These are phyloP conservation scores for Lanmaoa rubissima DNA, from an alignment of 768 basidiomycete species.

Conservation along the genomic window DNA sequence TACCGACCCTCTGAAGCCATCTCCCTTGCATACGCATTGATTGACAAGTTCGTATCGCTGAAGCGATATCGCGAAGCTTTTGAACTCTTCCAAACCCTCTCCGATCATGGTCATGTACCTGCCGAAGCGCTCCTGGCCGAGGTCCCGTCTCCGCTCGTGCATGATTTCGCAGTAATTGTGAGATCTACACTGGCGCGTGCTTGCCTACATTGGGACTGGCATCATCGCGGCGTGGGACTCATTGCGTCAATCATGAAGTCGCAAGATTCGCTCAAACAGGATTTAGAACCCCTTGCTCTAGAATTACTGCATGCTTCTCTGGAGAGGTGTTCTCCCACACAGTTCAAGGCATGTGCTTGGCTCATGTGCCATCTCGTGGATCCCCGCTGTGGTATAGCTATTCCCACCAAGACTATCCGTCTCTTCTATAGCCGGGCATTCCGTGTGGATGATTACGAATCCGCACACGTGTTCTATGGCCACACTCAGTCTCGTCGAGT, in stretches of 20 bases:
- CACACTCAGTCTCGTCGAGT: constrained; percentile 40
- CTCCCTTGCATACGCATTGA: constrained; percentile 40
- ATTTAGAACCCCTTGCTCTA: constrained; percentile 37
- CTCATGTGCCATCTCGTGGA: constrained; percentile 43
- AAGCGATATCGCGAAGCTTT: constrained; percentile 39
- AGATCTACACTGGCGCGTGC: constrained; percentile 49
- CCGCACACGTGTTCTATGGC: constrained; percentile 47
- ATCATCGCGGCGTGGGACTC: constrained; percentile 39
- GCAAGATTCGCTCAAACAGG: constrained; percentile 20
- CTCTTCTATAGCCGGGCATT: constrained; percentile 46
- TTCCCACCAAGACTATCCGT: constrained; percentile 45
- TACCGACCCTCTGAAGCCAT: constrained; percentile 40
- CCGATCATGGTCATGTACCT: constrained; percentile 45
- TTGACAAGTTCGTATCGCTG: constrained; percentile 41
- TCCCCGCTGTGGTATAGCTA: constrained; percentile 25
- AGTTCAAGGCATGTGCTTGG: constrained; percentile 39
- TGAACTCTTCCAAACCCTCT: constrained; percentile 48
- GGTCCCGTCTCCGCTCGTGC: constrained; percentile 26
- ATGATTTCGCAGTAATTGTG: constrained; percentile 48
- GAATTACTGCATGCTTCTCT: constrained; percentile 45
- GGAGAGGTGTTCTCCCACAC: constrained; percentile 33
- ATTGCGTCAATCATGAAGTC: constrained; percentile 32
- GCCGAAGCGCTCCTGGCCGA: constrained; percentile 43
- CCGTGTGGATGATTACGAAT: constrained; percentile 25
- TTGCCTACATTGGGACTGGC: constrained; percentile 56